Percentiles rank a stretch among this genome's conserved stretches.
phyloP scores from a whole-genome alignment of 768 basidiomycete genomes.

The Podaxis mareebaensis region DNA sequence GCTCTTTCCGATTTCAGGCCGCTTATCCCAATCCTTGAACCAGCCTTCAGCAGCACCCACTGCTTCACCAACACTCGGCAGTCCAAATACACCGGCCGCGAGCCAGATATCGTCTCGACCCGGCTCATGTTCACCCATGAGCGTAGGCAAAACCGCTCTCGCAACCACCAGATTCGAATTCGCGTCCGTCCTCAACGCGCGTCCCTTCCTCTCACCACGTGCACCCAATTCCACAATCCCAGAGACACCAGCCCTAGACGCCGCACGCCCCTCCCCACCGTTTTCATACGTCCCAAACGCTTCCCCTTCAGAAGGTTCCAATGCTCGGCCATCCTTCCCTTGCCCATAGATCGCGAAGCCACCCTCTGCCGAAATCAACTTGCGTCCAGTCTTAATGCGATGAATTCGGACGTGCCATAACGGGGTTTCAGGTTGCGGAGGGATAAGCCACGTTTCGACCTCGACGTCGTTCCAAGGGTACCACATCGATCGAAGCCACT shows the following conservation, averaged over 20 bases:
- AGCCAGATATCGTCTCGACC: slow-evolving; percentile 52
- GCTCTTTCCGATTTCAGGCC: slow-evolving; percentile 26
- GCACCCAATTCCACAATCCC: slow-evolving; percentile 55
- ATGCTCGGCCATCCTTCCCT: slow-evolving; percentile 55
- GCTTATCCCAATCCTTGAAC: slow-evolving; percentile 48
- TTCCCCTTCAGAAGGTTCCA: slow-evolving; percentile 47
- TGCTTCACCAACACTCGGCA: slow-evolving; percentile 44
- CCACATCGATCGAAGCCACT: slow-evolving; percentile 70
- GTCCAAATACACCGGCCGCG: slow-evolving; percentile 64
- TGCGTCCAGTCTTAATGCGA: slow-evolving; percentile 53
- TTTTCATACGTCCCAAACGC: slow-evolving; percentile 52
- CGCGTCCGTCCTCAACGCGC: slow-evolving; percentile 64
- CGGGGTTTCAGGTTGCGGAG: slow-evolving; percentile 55
- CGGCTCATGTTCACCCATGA: slow-evolving; percentile 48
- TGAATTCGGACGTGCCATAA: slow-evolving; percentile 74
- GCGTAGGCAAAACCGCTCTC: slow-evolving; percentile 66
- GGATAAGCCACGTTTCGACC: slow-evolving; percentile 76
- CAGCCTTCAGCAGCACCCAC: slow-evolving; percentile 44
- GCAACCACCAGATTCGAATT: slow-evolving; percentile 72
- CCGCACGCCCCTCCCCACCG: slow-evolving; percentile 48
- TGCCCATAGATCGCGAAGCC: slow-evolving; percentile 75
- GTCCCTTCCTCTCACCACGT: slow-evolving; percentile 28
- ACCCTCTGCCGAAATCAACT: slow-evolving; percentile 62
- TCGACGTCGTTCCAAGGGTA: slow-evolving; percentile 71
- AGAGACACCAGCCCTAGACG: slow-evolving; percentile 60